Base-by-base conservation (phyloP, 1,284 basidiomycete genomes). In the Fomitopsis palustris region DNA sequence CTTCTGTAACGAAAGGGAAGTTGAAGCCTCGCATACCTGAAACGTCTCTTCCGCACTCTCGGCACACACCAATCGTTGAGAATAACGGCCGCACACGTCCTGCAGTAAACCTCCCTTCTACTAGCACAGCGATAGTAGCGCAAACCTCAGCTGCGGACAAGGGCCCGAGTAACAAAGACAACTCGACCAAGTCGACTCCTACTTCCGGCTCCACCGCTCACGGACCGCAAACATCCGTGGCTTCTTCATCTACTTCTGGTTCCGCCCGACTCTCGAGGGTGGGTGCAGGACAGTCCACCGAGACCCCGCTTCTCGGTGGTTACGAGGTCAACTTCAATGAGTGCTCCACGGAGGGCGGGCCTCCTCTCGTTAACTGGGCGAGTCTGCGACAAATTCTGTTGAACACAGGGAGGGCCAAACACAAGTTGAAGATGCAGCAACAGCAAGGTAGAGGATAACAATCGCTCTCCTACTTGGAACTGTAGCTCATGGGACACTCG, bases 311-410 rank as follows among this genome's bases (percentile, higher is more conserved):
- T 19, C 59, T 60, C 19, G 59, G 59, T 38, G 55, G 51, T 3
- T 63, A 61, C 38, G 23, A 49, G 7, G 23, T 57, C 2, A 47
- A 58, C 9, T 37, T 69, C 10, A 58, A 62, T 14, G 52, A 56
- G 57, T 47, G 14, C 25, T 57, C 56, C 23, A 56, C 54, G 1
- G 55, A 62, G 7, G 62, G 49, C 7, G 67, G 66, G 3, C 64
- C 64, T 9, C 67, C 64, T 0, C n/a, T 67, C 43, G 58, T 67
- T 5, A 60, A 53, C 2, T 67, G 64, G 64, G 8, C 57, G 0
- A 62, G 64, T 9, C 37, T 69, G 7, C 5, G 55, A 33, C 39
- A 54, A 12, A 65, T 67, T 33, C 42, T 69, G 29, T 23, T 61
- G n/a, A 56, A 54, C 53, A 66, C 64, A 12, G 66, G 66, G n/a